Conservation (phyloP, 768 basidiomycete genomes). For the Dictyophora rubrovolvata region DNA sequence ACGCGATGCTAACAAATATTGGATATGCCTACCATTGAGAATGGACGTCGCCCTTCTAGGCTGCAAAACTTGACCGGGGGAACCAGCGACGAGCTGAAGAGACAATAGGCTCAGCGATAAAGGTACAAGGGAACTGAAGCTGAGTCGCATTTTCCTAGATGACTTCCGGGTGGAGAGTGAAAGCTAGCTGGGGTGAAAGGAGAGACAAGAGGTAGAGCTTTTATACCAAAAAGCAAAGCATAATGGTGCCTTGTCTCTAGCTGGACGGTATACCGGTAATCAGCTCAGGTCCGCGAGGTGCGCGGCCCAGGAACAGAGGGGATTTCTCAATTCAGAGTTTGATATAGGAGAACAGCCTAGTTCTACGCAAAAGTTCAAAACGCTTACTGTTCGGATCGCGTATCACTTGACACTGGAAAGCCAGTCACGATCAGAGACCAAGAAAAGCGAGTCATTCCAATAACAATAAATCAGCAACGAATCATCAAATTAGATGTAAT, state of each 20-base stretch:
- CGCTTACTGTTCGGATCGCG: no score
- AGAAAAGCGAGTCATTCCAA: neutral
- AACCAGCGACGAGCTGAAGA: neutral
- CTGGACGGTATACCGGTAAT: no score
- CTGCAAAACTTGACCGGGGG: neutral
- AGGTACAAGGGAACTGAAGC: neutral
- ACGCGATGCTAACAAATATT: neutral
- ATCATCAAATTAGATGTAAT: no score
- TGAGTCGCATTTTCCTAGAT: conserved; percentile 1
- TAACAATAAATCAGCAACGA: neutral
- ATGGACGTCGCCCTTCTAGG: neutral
- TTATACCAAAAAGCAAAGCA: neutral
- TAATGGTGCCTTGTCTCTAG: neutral
- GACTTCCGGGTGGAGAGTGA: neutral
- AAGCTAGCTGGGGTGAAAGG: neutral
- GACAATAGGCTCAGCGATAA: neutral
- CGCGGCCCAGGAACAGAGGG: neutral
- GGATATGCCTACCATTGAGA: neutral
- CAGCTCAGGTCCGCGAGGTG: neutral
- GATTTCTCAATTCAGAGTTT: no score
- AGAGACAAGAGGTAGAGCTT: neutral
- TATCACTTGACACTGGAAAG: no score
- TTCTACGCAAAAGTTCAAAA: no score
- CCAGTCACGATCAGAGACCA: no score
- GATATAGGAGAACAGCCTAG: no score